Evolutionary conservation across 257 asterid genomes (phyloP), one percentile per base, ranked within the genome.

Genomic region (Ilex asprella): DNA sequence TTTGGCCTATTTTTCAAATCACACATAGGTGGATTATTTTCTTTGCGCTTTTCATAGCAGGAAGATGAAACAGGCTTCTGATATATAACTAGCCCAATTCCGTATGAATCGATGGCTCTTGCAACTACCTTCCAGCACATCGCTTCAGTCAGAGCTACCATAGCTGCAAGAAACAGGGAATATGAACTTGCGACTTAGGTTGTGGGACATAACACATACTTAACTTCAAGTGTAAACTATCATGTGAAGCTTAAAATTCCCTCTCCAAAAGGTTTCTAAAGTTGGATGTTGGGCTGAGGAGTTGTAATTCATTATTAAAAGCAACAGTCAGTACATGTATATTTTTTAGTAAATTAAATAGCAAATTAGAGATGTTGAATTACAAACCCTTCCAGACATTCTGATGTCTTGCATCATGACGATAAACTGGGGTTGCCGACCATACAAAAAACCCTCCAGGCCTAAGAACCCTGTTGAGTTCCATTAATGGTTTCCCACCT

Each of bases 361-460:
- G 30, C 31, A 43, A 49, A 56, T 41, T 57, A 41, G 54, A 63
- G 29, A 41, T 21, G 58, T 27, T 7, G 30, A 39, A 62, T 62
- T n/a, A 60, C 77, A 71, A 60, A 93, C 99, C 79, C 78, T 80
- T 78, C 99, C 99, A 93, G 70, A 81, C 78, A 65, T 55, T 81
- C 76, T 70, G 69, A 81, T 93, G 81, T 58, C 74, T 76, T 74
- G 85, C 90, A 44, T 82, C 90, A 11, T 76, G 61, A 9, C 75
- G 82, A 67, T 93, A 93, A 67, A 93, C 99, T 53, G 99, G 99
- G 16, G 95, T 89, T 56, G 96, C 99, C 16, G 97, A 93, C 99
- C 96, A 93, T 69, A 93, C 41, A 68, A 93, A 93, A 67, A 78
- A 89, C 62, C 97, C 99, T 64, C 99, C 99, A 13, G 97, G 99